phyloP scores from a whole-genome alignment of 176 grass and related monocot genomes.

The Typha latifolia region DNA sequence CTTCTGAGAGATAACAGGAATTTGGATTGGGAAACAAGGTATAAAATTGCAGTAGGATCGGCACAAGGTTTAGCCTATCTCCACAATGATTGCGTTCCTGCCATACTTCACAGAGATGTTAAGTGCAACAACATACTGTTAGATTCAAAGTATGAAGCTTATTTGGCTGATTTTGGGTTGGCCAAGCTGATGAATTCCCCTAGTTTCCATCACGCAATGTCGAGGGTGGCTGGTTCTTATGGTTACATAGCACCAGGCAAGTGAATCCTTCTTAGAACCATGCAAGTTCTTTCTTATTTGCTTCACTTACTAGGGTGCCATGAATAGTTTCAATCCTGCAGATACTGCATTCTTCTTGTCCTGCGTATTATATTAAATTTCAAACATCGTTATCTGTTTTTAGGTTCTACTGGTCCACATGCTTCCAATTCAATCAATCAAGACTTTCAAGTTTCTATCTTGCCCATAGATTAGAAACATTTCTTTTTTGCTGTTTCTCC shows the following conservation, averaged over 20 bases:
- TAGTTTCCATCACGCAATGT: conserved; percentile 87
- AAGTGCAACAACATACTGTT: conserved; percentile 97
- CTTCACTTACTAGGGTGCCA: background rate
- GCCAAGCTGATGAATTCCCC: conserved; percentile 96
- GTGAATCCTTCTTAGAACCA: conserved; percentile 9
- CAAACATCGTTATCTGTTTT: background rate
- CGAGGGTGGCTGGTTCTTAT: conserved; percentile 72
- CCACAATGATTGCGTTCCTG: conserved; percentile 78
- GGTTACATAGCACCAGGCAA: conserved; percentile 98
- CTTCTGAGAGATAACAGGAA: conserved; percentile 67
- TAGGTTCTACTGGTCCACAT: background rate
- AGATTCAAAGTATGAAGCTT: conserved; percentile 74
- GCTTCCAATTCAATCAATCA: background rate
- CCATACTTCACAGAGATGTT: conserved; percentile 85
- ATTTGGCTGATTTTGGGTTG: conserved; percentile 89
- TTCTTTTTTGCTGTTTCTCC: too few relatives aligned
- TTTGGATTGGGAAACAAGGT: conserved; percentile 84
- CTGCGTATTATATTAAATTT: background rate
- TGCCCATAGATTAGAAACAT: background rate
- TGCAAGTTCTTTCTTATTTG: background rate
- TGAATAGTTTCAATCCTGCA: background rate
- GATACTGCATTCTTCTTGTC: background rate
- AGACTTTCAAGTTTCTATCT: background rate
- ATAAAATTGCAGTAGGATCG: conserved; percentile 66
- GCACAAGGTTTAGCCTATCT: conserved; percentile 88